Conservation (phyloP, 2,329 filamentous ascomycete species). For the Metarhizium anisopliae region DNA sequence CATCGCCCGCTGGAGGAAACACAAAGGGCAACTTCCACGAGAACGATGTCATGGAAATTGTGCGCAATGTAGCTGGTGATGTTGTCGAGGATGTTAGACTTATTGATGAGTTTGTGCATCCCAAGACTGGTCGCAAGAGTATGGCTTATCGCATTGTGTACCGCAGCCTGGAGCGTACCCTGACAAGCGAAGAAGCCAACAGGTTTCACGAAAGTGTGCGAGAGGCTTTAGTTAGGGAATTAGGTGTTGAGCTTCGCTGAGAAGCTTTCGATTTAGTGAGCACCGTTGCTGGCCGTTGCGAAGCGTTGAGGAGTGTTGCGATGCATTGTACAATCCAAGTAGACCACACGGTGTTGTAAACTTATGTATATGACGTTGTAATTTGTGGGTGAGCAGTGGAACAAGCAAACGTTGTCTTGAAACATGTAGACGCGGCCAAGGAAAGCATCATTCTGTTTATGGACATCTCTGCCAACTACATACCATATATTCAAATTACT, state of each 20-base stretch:
- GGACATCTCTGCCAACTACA: no score
- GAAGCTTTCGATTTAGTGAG: neutral
- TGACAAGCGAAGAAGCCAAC: conserved; percentile 78
- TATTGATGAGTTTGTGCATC: conserved; percentile 81
- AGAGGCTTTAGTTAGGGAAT: conserved; percentile 52
- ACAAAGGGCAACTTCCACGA: conserved; percentile 61
- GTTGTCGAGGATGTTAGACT: conserved; percentile 79
- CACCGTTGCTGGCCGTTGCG: no score
- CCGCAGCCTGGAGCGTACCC: conserved; percentile 79
- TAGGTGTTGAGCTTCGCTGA: conserved; percentile 59
- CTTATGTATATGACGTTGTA: neutral
- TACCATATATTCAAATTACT: no score
- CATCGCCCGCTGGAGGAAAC: conserved; percentile 40
- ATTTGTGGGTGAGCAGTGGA: neutral
- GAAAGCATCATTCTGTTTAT: no score
- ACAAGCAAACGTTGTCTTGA: no score
- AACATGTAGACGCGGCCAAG: no score
- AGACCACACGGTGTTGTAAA: neutral
- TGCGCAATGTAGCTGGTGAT: conserved; percentile 74
- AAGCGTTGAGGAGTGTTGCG: no score
- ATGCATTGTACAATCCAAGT: neutral
- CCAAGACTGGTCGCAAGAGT: conserved; percentile 73
- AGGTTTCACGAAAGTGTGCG: conserved; percentile 62
- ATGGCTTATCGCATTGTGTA: conserved; percentile 92
- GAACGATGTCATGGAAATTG: conserved; percentile 95